These are phyloP conservation scores for Xylariaceae sp. DNA, from an alignment of 2,329 filamentous ascomycete genomes.

Conservation along the genomic window DNA sequence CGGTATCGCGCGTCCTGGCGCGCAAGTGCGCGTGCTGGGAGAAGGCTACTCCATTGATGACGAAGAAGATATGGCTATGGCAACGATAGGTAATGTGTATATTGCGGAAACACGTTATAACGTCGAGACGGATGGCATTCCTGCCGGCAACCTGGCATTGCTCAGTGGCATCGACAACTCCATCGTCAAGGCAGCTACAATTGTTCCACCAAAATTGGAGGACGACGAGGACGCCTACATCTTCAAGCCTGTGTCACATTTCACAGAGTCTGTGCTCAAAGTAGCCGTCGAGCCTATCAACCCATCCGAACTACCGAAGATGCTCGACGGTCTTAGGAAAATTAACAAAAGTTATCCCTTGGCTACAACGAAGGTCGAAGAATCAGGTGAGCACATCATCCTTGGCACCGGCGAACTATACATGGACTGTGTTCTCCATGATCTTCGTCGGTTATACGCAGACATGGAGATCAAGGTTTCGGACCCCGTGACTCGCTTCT, in stretches of 20 bases:
- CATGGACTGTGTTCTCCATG: constrained; percentile 98
- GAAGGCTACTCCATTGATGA: constrained; percentile 96
- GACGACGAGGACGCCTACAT: constrained; percentile 92
- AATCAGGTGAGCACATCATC: constrained; percentile 93
- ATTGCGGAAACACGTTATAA: constrained; percentile 93
- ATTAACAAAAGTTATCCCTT: constrained; percentile 98
- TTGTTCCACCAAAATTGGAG: constrained; percentile 74
- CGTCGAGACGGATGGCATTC: constrained; percentile 84
- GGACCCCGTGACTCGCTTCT: constrained; percentile 94
- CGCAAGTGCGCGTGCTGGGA: constrained; percentile 84
- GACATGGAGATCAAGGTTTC: constrained; percentile 99
- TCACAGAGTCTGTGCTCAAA: constrained; percentile 97
- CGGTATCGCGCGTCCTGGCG: constrained; percentile 76
- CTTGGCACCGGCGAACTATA: constrained; percentile 97
- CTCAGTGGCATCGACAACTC: constrained; percentile 93
- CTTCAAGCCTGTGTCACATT: constrained; percentile 87
- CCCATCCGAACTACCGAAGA: constrained; percentile 94
- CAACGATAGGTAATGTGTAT: constrained; percentile 79
- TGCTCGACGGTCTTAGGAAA: constrained; percentile 93
- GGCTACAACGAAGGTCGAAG: constrained; percentile 94
- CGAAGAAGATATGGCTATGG: constrained; percentile 92
- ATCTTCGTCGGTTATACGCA: constrained; percentile 86
- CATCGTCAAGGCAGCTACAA: constrained; percentile 93
- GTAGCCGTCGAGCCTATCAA: constrained; percentile 98
- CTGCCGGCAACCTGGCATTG: constrained; percentile 91